Percentiles rank a stretch among this genome's conserved stretches.
phyloP scores from a whole-genome alignment of 352 stramenopile species.

The Globisporangium viniferum region DNA sequence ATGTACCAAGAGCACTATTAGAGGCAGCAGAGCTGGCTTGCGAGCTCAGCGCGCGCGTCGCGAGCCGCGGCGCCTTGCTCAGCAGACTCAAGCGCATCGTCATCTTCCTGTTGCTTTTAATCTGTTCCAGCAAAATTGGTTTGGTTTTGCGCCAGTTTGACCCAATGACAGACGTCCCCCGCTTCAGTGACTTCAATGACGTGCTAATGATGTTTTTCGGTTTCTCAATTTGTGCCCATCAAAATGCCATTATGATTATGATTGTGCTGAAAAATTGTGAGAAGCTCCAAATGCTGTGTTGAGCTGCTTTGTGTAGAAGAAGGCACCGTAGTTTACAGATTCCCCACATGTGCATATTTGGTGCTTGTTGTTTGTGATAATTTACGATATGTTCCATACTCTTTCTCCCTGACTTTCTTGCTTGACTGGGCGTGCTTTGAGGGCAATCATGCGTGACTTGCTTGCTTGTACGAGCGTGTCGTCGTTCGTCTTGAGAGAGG shows the following conservation, averaged over 20 bases:
- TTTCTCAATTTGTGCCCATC: background rate
- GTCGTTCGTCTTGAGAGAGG: background rate
- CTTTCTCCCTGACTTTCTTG: background rate
- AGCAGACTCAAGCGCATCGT: conserved; percentile 8
- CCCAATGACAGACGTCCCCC: background rate
- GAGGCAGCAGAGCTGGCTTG: background rate
- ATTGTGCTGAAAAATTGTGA: background rate
- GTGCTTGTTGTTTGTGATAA: background rate
- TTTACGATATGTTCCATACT: background rate
- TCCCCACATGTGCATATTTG: background rate
- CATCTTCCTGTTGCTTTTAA: conserved; percentile 5
- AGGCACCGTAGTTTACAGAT: background rate
- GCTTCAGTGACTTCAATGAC: conserved; percentile 1
- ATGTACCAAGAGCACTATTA: background rate
- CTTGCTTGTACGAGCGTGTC: conserved; percentile 1
- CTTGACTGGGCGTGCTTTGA: background rate
- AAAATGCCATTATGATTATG: background rate
- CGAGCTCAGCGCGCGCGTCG: background rate
- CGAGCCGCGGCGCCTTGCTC: background rate
- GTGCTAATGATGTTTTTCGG: background rate
- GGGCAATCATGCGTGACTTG: background rate
- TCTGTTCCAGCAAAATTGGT: background rate
- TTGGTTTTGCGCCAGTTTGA: background rate
- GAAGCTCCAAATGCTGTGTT: background rate
- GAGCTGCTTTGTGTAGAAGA: background rate